These are phyloP conservation scores for Grigorovia humatica DNA, from an alignment of 805 yeast genomes.

Conservation along the genomic window DNA sequence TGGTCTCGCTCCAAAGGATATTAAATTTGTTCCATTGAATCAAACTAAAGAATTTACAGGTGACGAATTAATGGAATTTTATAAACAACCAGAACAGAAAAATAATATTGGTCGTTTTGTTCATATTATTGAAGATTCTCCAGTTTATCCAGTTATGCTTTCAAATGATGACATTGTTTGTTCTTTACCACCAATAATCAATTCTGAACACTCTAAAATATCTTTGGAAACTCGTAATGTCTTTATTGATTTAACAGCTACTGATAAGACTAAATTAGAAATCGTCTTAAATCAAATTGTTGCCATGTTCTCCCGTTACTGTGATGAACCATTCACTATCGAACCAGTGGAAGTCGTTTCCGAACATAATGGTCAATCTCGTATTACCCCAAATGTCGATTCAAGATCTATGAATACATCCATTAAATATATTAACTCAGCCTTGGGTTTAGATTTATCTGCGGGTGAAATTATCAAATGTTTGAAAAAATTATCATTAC, in stretches of 20 bases:
- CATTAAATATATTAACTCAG: conserved; percentile 77
- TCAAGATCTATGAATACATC: conserved; percentile 68
- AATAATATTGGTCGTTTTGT: conserved; percentile 82
- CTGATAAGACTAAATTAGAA: conserved; percentile 89
- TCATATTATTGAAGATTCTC: conserved; percentile 78
- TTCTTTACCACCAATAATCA: conserved; percentile 95
- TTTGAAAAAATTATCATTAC: conserved; percentile 72
- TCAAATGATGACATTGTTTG: conserved; percentile 71
- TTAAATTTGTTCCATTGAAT: conserved; percentile 67
- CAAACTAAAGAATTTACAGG: conserved; percentile 66
- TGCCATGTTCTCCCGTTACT: conserved; percentile 91
- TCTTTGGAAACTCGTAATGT: conserved; percentile 76
- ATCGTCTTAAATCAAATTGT: conserved; percentile 85
- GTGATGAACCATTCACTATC: conserved; percentile 67
- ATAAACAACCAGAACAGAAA: conserved; percentile 57
- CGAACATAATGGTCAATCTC: conserved; percentile 64
- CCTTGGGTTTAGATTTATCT: conserved; percentile 72
- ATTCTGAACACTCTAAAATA: conserved; percentile 84
- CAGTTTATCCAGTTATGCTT: conserved; percentile 81
- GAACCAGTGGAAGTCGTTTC: conserved; percentile 86
- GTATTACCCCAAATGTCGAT: conserved; percentile 63
- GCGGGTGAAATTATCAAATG: conserved; percentile 58
- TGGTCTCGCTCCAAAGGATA: conserved; percentile 68
- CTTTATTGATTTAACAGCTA: conserved; percentile 89
- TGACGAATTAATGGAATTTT: conserved; percentile 72